Base-by-base conservation (phyloP, 2,329 filamentous ascomycete species). In the Ophiostoma perfectum region DNA sequence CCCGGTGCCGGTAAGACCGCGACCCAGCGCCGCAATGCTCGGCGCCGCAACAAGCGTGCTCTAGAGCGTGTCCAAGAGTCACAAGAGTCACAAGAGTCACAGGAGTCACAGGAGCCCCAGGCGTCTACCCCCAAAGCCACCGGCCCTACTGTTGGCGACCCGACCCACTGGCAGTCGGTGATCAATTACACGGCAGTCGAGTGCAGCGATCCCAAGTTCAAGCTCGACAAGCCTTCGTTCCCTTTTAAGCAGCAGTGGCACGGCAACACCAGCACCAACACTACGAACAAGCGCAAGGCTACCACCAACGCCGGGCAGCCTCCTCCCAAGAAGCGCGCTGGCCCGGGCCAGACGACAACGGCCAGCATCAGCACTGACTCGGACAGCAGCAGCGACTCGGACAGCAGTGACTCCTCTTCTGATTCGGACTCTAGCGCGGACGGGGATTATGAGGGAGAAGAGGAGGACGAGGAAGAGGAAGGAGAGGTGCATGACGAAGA, bases 171-270 rank as follows among this genome's bases (percentile, higher is more conserved):
- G 93, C 86, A 86, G 72, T 80, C 86, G 4, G 92, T 88, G 72
- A 88, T 97, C 70, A 84, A 81, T 11, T 87, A 96, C 70, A 84
- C 86, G 38, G 93, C 92, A 36, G 91, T 96, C 0, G 94, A 98
- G 76, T 97, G 93, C 77, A 86, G 88, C 71, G 83, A 90, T n/a
- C 84, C 90, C 42, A 84, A 83, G 5, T 79, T 92, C 52, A 80
- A 84, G 44, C 81, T 96, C 63, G 90, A 85, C 67, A 84, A 91
- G 45, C 93, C 94, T 0, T 91, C 93, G 0, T 97, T 96, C 74
- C 93, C 93, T 0, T 97, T 97, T 76, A 82, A 90, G 16, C 93
- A 97, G 77, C 86, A 91, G 64, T 97, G 93, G 94, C 92, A 96
- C 77, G 42, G 42, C 89, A 92, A 70, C 1, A 47, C 9, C n/a